Percentiles rank a stretch among this genome's conserved stretches.
phyloP scores from a whole-genome alignment of 2,329 filamentous ascomycete genomes.

The Fusarium subglutinans region DNA sequence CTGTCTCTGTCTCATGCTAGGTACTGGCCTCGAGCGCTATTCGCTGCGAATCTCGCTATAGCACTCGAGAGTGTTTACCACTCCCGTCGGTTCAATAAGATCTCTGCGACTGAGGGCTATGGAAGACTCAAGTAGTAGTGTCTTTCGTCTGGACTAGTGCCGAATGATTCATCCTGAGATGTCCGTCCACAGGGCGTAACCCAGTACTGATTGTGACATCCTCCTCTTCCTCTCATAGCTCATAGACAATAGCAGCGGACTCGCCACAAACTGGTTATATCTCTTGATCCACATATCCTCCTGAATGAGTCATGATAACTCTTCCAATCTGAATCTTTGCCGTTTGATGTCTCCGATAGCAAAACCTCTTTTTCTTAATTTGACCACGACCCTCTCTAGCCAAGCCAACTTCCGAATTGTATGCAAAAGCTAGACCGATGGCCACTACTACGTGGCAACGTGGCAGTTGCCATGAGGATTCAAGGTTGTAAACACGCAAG shows the following conservation, averaged over 20 bases:
- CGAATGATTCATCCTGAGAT: slow-evolving; percentile 43
- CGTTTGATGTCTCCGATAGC: slow-evolving; percentile 37
- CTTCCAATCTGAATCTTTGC: slow-evolving; percentile 39
- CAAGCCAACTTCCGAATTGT: slow-evolving; percentile 41
- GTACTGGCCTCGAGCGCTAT: slow-evolving; percentile 71
- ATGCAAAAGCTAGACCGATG: slow-evolving; percentile 29
- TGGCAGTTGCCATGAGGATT: slow-evolving; percentile 33
- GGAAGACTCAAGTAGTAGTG: slow-evolving; percentile 49
- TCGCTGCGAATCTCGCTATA: slow-evolving; percentile 66
- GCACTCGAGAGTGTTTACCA: slow-evolving; percentile 53
- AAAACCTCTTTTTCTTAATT: slow-evolving; percentile 38
- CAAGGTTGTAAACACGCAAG: slow-evolving; percentile 19
- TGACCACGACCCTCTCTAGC: slow-evolving; percentile 43
- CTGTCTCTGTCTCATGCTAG: slow-evolving; percentile 63
- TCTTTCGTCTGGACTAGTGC: slow-evolving; percentile 47
- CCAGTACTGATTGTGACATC: slow-evolving; percentile 38
- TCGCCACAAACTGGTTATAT: slow-evolving; percentile 37
- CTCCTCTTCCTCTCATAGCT: slow-evolving; percentile 41
- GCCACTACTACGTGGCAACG: slow-evolving; percentile 35
- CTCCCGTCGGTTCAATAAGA: slow-evolving; percentile 53
- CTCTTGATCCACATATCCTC: slow-evolving; percentile 39
- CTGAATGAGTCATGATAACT: slow-evolving; percentile 33
- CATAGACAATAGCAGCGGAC: slow-evolving; percentile 26
- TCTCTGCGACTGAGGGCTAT: slow-evolving; percentile 60
- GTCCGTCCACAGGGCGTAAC: slow-evolving; percentile 45